These are phyloP conservation scores for Saccharomycopsis selenospora DNA, from an alignment of 805 yeast species.

Conservation along the genomic window DNA sequence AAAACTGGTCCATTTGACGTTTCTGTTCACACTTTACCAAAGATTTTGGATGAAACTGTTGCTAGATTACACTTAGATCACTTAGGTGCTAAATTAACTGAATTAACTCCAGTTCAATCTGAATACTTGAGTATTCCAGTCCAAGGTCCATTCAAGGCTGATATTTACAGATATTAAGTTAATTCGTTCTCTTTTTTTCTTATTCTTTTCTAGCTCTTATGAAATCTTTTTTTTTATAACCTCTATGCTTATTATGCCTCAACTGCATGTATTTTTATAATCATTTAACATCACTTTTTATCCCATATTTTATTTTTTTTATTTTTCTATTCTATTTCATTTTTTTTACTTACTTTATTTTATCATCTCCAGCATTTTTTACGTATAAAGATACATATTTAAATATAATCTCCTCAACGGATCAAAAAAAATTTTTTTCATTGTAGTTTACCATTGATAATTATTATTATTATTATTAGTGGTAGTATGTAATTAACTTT, in stretches of 20 bases:
- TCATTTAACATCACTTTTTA: neutral
- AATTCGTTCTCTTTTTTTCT: neutral
- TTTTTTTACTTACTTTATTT: neutral
- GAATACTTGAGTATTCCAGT: slow-evolving; percentile 88
- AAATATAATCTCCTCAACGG: slow-evolving; percentile 17
- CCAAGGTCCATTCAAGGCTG: slow-evolving; percentile 97
- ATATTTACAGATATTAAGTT: slow-evolving; percentile 89
- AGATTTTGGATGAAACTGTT: slow-evolving; percentile 96
- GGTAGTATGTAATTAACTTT: too few relatives aligned
- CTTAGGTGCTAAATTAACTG: slow-evolving; percentile 82
- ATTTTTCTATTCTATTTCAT: neutral
- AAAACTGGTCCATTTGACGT: slow-evolving; percentile 84
- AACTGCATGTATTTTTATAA: slow-evolving; percentile 12
- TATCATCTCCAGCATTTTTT: neutral
- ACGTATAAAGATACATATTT: neutral
- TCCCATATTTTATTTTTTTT: neutral
- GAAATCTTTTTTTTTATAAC: slow-evolving; percentile 28
- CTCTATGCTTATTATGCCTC: slow-evolving; percentile 5
- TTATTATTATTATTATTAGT: too few relatives aligned
- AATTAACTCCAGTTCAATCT: slow-evolving; percentile 72
- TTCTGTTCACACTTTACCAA: slow-evolving; percentile 96
- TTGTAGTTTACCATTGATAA: too few relatives aligned
- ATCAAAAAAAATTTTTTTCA: too few relatives aligned
- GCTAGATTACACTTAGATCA: slow-evolving; percentile 95
- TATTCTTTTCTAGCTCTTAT: neutral